Evolutionary conservation across 225 moss, liverwort and hornwort genomes (phyloP), one percentile per base, ranked within the genome.

Genomic region (Polytrichum commune): DNA sequence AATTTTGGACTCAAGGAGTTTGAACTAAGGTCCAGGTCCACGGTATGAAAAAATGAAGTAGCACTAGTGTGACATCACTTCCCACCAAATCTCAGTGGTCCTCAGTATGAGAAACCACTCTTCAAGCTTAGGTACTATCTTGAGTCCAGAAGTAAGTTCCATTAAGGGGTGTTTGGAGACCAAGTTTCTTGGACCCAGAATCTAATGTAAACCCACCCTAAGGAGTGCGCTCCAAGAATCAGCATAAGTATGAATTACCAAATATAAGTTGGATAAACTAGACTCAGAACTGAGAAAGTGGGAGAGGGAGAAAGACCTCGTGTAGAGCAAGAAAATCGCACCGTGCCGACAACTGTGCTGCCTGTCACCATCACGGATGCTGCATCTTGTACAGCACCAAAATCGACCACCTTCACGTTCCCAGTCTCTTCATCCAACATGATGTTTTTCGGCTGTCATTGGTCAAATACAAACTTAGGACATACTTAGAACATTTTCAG

Each of bases 301-400:
- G 76, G 72, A 87, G 84, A 77, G 55, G 77, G 77, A 77, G 65
- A 72, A 27, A 88, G 81, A 90, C 90, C 85, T 90, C 90, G 80
- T 69, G 73, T 77, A 88, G 77, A 81, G 82, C 81, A 88, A 88
- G 83, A 86, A 79, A 90, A 69, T 84, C 88, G 78, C 91, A 91
- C 91, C 78, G 96, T 96, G 79, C 96, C 96, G 72, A 96, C 89
- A 61, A 96, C 93, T 66, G 96, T 96, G 80, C 94, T 92, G 81
- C 97, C 94, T 68, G 91, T 89, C 74, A 93, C 38, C 25, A 82
- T 91, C 68, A 81, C 82, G 4, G 94, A 98, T 69, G 94, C 97
- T 69, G 91, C 88, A 79, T 98, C 92, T 84, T 94, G 92, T 57
- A 98, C 97, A 63, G 94, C 97, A 53, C 97, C 97, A 71, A 98